These are phyloP conservation scores for Microcera coccophila DNA, from an alignment of 2,329 filamentous ascomycete genomes.

Conservation along the genomic window DNA sequence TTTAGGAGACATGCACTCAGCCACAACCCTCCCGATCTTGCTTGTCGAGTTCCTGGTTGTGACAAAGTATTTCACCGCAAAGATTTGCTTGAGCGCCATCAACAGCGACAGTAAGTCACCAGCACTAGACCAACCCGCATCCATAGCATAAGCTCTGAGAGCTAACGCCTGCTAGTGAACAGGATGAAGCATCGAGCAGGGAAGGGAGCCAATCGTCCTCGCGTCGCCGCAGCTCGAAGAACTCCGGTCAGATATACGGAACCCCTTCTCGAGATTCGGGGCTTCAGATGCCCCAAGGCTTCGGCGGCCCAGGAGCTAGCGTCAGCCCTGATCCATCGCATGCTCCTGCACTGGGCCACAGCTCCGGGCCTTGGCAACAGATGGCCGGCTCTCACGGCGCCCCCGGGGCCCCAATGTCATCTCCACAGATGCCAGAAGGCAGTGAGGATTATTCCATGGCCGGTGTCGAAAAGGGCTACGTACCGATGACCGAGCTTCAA, in stretches of 20 bases:
- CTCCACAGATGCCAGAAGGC: conserved; percentile 14
- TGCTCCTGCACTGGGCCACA: conserved; percentile 11
- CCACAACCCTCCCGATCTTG: conserved; percentile 51
- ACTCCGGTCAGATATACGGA: conserved; percentile 13
- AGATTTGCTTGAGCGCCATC: conserved; percentile 57
- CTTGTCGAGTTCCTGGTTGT: conserved; percentile 52
- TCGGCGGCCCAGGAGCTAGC: conserved; percentile 8
- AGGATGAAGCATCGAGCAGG: conserved; percentile 12
- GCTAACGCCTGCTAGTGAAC: conserved; percentile 21
- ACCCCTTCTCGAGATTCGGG: conserved; percentile 11
- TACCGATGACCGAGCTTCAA: conserved; percentile 15
- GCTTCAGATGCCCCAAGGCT: conserved; percentile 20
- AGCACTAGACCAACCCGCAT: no score
- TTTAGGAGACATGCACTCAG: conserved; percentile 57
- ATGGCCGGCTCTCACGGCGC: conserved; percentile 8
- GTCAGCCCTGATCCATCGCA: conserved; percentile 7
- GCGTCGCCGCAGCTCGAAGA: conserved; percentile 14
- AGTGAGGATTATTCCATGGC: conserved; percentile 20
- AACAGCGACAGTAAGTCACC: conserved; percentile 37
- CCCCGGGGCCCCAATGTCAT: conserved; percentile 11
- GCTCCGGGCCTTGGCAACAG: conserved; percentile 21
- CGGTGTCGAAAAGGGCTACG: conserved; percentile 20
- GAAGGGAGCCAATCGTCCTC: conserved; percentile 5
- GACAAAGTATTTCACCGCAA: conserved; percentile 55
- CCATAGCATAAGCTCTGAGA: not conserved